These are phyloP conservation scores for Xerocomus brunneocitrinus DNA, from an alignment of 768 basidiomycete genomes.

Conservation along the genomic window DNA sequence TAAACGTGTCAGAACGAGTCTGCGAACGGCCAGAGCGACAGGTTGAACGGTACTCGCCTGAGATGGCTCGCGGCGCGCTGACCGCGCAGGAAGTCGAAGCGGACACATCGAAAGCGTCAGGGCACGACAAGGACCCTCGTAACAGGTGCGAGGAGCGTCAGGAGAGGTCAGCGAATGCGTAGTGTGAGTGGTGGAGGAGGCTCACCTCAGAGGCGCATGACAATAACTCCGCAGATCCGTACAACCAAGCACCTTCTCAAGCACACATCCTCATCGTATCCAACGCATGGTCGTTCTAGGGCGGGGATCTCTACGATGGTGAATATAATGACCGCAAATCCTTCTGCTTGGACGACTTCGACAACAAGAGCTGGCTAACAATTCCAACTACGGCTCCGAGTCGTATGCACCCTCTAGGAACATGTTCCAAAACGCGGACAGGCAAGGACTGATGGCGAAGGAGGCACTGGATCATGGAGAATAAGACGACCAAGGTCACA, in stretches of 20 bases:
- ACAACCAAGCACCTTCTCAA: slow-evolving; percentile 47
- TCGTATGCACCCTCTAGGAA: slow-evolving; percentile 92
- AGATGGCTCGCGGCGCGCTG: too few species aligned
- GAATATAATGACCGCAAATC: slow-evolving; percentile 76
- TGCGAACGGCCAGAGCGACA: too few species aligned
- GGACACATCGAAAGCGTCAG: too few species aligned
- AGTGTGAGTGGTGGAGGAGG: too few species aligned
- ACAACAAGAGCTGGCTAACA: slow-evolving; percentile 74
- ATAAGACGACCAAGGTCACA: slow-evolving; percentile 83
- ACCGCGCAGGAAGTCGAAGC: too few species aligned
- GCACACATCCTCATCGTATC: slow-evolving; percentile 80
- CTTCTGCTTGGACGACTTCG: slow-evolving; percentile 70
- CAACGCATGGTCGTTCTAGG: slow-evolving; percentile 80
- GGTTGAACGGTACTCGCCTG: too few species aligned
- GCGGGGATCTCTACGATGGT: slow-evolving; percentile 70
- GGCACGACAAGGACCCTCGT: too few species aligned
- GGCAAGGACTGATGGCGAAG: slow-evolving; percentile 68
- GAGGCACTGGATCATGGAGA: slow-evolving; percentile 82
- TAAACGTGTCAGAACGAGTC: too few species aligned
- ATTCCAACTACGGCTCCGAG: slow-evolving; percentile 84
- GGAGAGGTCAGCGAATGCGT: too few species aligned
- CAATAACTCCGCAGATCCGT: slow-evolving; percentile 46
- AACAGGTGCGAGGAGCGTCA: too few species aligned
- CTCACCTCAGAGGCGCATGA: too few species aligned
- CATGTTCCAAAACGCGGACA: slow-evolving; percentile 88